Base-by-base conservation (phyloP, 1,139 yeast species). In the Arxiozyma slooffiae region DNA sequence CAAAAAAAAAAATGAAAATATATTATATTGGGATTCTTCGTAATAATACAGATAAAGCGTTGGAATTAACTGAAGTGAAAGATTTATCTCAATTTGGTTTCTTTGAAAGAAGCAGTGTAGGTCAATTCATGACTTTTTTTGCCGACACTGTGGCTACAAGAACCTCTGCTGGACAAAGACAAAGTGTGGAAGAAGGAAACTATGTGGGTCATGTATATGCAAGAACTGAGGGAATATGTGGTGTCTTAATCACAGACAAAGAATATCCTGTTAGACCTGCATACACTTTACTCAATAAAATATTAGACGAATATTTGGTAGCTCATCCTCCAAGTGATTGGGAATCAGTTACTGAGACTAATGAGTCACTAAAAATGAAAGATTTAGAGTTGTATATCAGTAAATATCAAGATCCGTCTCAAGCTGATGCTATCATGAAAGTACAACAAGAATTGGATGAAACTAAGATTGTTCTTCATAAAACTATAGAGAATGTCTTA, bases 201-300 rank as follows among this genome's bases (percentile, higher is more conserved):
- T 90, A 90, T 66, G 78, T 87, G 21, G 97, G 96, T 8, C 98
- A 94, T 68, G 92, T 92, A 0, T 92, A 85, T 67, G 82, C 90
- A 24, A 78, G 97, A 58, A 71, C 85, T 37, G 98, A 94, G 68
- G 97, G 97, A 1, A 67, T 92, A 47, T 85, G 95, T n/a, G 96
- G 96, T 56, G 96, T 92, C 30, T 72, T 92, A 54, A 86, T 94
- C 66, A 81, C 96, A 48, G 99, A 92, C 68, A 85, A 85, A 67
- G 97, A 92, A 60, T 92, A 92, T 69, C 98, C 98, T 1, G 90
- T 87, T 21, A 79, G 98, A 66, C 97, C 97, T n/a, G 98, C 97
- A 0, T 92, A 88, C 71, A 85, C 97, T 2, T 74, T 92, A 57
- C 78, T 92, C 63, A 92, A 90, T 76, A 92, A 89, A 72, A 74